Percentiles rank a stretch among this genome's conserved stretches.
phyloP scores from a whole-genome alignment of 1,284 basidiomycete genomes.

The Stygiomarasmius scandens region DNA sequence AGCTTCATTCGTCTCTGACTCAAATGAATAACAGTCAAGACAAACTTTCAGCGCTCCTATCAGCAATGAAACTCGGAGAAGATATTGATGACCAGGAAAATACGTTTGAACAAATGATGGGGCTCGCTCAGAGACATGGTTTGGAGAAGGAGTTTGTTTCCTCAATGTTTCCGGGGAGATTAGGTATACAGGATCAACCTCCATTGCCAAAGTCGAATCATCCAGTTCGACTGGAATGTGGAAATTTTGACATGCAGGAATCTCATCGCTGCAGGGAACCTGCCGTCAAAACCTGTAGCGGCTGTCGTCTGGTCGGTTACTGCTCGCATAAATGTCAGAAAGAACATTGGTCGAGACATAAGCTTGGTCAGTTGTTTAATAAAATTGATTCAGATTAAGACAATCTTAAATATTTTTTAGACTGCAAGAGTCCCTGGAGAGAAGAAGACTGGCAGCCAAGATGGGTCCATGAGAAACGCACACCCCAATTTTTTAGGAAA shows the following conservation, averaged over 20 bases:
- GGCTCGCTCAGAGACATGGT: too few species aligned
- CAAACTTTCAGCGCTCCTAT: too few species aligned
- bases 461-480: not conserved
- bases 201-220: too few species aligned
- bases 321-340: constrained; percentile 1
- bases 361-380: not conserved
- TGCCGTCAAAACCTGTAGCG: not conserved
- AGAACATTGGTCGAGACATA: not conserved
- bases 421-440: not conserved
- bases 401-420: not conserved
- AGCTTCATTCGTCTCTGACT: too few species aligned
- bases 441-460: not conserved
- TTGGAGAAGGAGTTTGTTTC: too few species aligned
- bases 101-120: too few species aligned
- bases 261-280: not conserved
- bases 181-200: too few species aligned
- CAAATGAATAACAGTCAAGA: too few species aligned
- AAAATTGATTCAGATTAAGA: too few species aligned
- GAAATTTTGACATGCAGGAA: not conserved
- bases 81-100: too few species aligned
- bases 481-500: not conserved
- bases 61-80: too few species aligned
- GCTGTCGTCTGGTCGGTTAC: constrained; percentile 1
- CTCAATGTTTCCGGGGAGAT: too few species aligned
- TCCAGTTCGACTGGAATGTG: constrained; percentile 30